Conservation (phyloP, 257 asterid genomes). For the Verbascum thapsus region DNA sequence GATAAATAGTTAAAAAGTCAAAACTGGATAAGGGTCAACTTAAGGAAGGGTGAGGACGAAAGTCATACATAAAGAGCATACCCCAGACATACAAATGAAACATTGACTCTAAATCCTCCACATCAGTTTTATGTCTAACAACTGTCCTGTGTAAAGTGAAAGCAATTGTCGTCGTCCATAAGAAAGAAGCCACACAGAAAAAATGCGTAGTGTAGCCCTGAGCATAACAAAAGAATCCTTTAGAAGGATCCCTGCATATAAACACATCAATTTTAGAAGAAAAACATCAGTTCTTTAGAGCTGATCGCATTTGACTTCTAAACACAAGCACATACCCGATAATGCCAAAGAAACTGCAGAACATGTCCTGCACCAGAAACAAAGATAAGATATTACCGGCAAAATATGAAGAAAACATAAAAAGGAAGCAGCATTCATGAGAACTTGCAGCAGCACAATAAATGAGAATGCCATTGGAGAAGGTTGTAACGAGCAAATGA, state of each 20-base stretch:
- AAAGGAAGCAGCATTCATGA: neutral
- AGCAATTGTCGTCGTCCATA: slow-evolving; percentile 97
- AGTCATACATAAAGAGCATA: slow-evolving; percentile 35
- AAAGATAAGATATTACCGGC: slow-evolving; percentile 6
- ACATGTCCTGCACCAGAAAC: slow-evolving; percentile 78
- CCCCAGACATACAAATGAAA: slow-evolving; percentile 99
- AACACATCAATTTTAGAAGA: slow-evolving; percentile 25
- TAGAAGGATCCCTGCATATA: slow-evolving; percentile 88
- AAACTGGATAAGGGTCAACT: neutral
- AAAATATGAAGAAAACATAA: neutral
- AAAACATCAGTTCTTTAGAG: slow-evolving; percentile 15
- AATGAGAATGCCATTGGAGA: neutral
- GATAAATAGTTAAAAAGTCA: slow-evolving; percentile 5
- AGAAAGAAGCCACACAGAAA: slow-evolving; percentile 95
- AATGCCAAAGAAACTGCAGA: slow-evolving; percentile 97
- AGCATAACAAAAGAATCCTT: slow-evolving; percentile 90
- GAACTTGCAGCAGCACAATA: slow-evolving; percentile 13
- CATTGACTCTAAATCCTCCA: slow-evolving; percentile 97
- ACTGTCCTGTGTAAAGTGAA: slow-evolving; percentile 96
- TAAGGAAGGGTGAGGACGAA: too few relatives aligned
- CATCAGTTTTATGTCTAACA: slow-evolving; percentile 97
- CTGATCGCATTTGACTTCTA: slow-evolving; percentile 17
- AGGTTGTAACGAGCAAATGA: neutral
- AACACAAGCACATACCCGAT: slow-evolving; percentile 60
- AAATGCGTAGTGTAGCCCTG: slow-evolving; percentile 98